phyloP scores from a whole-genome alignment of 2,329 filamentous ascomycete species.

The Aspergillus costaricaensis region DNA sequence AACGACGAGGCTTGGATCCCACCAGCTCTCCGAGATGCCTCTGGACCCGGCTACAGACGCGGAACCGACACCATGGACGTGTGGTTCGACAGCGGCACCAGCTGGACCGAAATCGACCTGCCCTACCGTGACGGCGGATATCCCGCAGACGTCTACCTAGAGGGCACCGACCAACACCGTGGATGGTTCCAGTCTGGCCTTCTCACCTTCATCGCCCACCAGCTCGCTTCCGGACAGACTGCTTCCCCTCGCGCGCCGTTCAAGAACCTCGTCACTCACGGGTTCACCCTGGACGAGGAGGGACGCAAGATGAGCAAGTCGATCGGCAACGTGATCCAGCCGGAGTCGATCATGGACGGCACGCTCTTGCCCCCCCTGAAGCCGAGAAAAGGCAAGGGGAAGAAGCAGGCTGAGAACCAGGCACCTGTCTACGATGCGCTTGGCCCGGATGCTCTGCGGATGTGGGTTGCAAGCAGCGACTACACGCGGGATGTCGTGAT shows the following conservation, averaged over 20 bases:
- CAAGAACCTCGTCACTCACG: constrained; percentile 87
- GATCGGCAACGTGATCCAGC: constrained; percentile 81
- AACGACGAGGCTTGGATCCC: constrained; percentile 79
- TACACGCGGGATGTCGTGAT: constrained; percentile 87
- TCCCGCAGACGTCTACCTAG: constrained; percentile 81
- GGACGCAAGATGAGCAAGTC: constrained; percentile 99
- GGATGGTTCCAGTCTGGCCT: constrained; percentile 99
- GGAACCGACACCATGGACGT: constrained; percentile 98
- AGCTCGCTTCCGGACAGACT: constrained; percentile 37
- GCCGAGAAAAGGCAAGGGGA: constrained; percentile 59
- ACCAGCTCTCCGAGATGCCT: constrained; percentile 56
- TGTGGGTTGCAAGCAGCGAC: constrained; percentile 91
- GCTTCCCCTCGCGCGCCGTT: constrained; percentile 66
- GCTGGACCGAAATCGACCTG: constrained; percentile 66
- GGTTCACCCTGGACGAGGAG: constrained; percentile 83
- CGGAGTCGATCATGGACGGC: constrained; percentile 81
- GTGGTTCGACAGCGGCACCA: constrained; percentile 98
- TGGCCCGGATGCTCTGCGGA: constrained; percentile 80
- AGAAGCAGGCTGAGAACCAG: constrained; percentile 39
- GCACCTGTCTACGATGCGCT: constrained; percentile 64
- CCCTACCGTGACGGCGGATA: constrained; percentile 33
- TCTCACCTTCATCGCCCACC: constrained; percentile 74
- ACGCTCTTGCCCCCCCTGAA: constrained; percentile 72
- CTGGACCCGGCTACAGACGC: constrained; percentile 60
- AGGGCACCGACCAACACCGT: constrained; percentile 93